phyloP scores from a whole-genome alignment of 257 asterid species.

The Solanum peruvianum region DNA sequence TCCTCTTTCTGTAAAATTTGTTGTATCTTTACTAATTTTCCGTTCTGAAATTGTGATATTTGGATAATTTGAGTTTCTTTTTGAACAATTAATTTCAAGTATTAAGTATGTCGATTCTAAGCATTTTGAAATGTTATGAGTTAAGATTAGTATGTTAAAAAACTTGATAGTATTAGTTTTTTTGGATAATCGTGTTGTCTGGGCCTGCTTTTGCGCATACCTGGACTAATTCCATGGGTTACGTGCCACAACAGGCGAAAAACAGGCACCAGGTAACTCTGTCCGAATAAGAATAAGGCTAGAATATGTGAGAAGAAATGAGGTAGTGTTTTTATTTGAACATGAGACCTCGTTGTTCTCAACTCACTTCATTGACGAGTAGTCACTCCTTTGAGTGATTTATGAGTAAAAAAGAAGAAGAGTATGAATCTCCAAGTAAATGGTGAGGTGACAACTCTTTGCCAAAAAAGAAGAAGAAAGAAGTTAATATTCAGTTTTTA shows the following conservation, averaged over 20 bases:
- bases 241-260: neutral
- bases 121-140: neutral
- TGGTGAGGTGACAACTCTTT: neutral
- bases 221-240: rapidly evolving
- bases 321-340: neutral
- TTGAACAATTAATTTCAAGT: neutral
- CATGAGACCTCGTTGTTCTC: neutral
- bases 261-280: neutral
- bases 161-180: rapidly evolving
- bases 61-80: neutral
- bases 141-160: neutral
- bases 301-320: neutral
- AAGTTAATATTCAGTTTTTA: neutral
- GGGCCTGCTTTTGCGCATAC: neutral
- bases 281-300: neutral
- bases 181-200: neutral
- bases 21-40: neutral
- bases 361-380: neutral
- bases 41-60: neutral
- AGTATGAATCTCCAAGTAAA: neutral
- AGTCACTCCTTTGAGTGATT: neutral
- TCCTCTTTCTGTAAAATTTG: neutral
- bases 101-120: neutral
- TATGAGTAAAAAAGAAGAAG: neutral
- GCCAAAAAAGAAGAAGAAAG: neutral